phyloP scores from a whole-genome alignment of 495 filamentous ascomycete genomes.

The Halenospora varia region DNA sequence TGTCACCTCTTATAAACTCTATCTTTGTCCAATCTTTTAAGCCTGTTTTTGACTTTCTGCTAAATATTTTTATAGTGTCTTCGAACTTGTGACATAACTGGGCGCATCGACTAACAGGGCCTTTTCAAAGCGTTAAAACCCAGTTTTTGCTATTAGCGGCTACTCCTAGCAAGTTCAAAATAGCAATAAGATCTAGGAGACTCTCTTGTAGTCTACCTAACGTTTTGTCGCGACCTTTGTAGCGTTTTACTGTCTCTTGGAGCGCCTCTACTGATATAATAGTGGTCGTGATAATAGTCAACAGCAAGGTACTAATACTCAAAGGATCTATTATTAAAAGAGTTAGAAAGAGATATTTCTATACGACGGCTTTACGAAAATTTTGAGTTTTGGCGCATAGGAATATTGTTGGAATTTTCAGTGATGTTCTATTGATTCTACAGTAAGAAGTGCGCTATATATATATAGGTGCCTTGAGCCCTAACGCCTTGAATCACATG shows the following conservation, averaged over 20 bases:
- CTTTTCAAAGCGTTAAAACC: conserved; percentile 15
- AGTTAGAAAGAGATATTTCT: conserved; percentile 14
- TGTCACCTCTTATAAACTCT: conserved; percentile 29
- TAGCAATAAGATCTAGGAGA: conserved; percentile 19
- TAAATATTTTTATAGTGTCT: conserved; percentile 24
- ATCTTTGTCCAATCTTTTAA: conserved; percentile 25
- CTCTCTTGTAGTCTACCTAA: conserved; percentile 15
- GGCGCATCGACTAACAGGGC: conserved; percentile 21
- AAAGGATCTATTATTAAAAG: conserved; percentile 27
- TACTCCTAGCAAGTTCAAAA: conserved; percentile 19
- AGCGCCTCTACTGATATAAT: conserved; percentile 24
- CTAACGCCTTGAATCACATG: too few species aligned
- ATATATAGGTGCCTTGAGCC: too few species aligned
- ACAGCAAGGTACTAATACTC: conserved; percentile 25
- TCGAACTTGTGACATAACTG: conserved; percentile 20
- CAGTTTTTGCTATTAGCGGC: conserved; percentile 11
- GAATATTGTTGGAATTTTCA: too few species aligned
- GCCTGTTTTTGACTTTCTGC: conserved; percentile 28
- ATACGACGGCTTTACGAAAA: conserved; percentile 9
- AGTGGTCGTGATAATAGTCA: conserved; percentile 27
- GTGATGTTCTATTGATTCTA: too few species aligned
- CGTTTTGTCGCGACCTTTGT: conserved; percentile 23
- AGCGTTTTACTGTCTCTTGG: conserved; percentile 26
- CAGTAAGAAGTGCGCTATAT: too few species aligned
- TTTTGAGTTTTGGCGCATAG: conserved; percentile 9